Evolutionary conservation across 129 eudicot genomes (phyloP).

Genomic region (Kitagawia praeruptora): DNA sequence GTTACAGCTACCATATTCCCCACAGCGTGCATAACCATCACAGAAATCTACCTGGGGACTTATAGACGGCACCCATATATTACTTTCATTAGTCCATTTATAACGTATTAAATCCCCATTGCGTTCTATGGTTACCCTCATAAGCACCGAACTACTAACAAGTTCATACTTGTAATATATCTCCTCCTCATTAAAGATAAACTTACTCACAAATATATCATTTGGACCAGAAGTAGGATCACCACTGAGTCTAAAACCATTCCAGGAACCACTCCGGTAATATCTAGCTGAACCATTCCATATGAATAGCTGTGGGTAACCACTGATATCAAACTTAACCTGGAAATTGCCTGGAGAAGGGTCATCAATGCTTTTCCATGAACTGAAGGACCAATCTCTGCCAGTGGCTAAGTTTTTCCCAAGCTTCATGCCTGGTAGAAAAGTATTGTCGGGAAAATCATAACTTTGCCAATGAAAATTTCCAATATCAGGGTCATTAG

Average conservation of each 20-base stretch:
- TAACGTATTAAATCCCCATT: neutral
- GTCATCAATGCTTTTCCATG: neutral
- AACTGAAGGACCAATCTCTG: neutral
- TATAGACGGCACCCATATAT: neutral
- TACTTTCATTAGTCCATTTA: neutral
- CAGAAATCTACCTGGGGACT: neutral
- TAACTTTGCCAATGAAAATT: too few relatives aligned
- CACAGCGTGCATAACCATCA: conserved; percentile 2
- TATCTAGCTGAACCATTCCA: neutral
- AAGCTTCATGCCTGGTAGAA: too few relatives aligned
- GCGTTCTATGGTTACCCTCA: neutral
- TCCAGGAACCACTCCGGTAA: neutral
- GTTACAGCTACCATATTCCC: neutral
- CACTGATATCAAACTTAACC: neutral
- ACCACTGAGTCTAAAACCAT: conserved; percentile 1
- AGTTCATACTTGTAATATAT: neutral
- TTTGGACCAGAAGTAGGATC: neutral
- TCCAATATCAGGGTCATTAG: too few relatives aligned
- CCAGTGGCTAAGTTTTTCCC: neutral
- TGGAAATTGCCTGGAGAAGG: neutral
- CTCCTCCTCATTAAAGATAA: neutral
- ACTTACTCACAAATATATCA: neutral
- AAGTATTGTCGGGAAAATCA: too few relatives aligned
- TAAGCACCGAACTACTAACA: neutral
- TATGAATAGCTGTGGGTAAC: neutral